Base-by-base conservation (phyloP, 2,329 filamentous ascomycete genomes). In the Triangularia verruculosa region DNA sequence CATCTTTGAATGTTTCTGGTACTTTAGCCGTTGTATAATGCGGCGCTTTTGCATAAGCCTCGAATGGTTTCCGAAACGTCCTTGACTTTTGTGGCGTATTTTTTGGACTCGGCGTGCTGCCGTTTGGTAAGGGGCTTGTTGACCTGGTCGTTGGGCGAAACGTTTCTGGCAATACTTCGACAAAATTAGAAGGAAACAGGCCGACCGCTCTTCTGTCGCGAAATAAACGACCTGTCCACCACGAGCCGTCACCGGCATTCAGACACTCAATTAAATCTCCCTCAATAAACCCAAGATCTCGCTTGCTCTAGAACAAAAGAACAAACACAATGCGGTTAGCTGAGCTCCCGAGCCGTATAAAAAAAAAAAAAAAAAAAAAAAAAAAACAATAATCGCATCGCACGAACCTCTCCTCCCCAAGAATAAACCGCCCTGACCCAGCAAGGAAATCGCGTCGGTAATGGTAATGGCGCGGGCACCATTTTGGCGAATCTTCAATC, bases 191-290 rank as follows among this genome's bases (percentile, higher is more conserved):
- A 0, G 95, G 95, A 73, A 99, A 99, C 20, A 95, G 82, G 61
- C 95, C 95, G 72, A 97, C 89, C 72, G 94, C 93, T 73, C 93
- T 88, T 76, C 91, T 89, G 78, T 99, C 95, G 70, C 95, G 87
- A 74, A 89, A 91, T 74, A 99, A 79, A 67, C 94, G 87, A 56
- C 95, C 95, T 78, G 93, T 97, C 95, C 95, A 99, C 95, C 95
- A 99, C 55, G 92, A 93, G 59, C 95, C 95, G 78, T 99, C 95
- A 67, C 95, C 95, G 20, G 95, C 95, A 76, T 99, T 99, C 60
- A 99, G 83, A 74, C 94, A 97, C 85, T 99, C 95, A 75, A 99
- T 99, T 69, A 99, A 79, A 78, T 99, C 95, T 68, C 95, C 95
- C 77, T 99, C 95, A 70, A 99, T 90, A 77, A 99, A 99, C 15